Evolutionary conservation across 2,329 filamentous ascomycete species (phyloP).

Genomic region (Claviceps quebecensis): DNA sequence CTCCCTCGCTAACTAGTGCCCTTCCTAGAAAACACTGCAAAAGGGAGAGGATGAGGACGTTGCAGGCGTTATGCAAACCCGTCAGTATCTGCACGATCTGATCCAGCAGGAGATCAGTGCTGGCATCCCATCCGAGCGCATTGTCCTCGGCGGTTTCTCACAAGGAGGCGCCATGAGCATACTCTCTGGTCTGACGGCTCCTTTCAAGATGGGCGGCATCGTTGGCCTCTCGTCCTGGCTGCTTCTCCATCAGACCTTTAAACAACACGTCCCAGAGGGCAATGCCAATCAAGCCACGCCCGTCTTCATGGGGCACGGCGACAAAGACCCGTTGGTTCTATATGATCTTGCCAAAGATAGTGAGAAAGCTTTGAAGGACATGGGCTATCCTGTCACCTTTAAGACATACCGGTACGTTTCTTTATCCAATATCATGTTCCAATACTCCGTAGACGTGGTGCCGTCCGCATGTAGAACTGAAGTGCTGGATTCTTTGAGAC

Average conservation of each 20-base stretch:
- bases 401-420: slow-evolving; percentile 52
- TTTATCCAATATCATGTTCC: background rate
- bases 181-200: slow-evolving; percentile 58
- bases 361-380: slow-evolving; percentile 48
- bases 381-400: slow-evolving; percentile 62
- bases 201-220: slow-evolving; percentile 64
- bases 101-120: slow-evolving; percentile 67
- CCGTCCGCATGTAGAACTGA: background rate
- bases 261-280: slow-evolving; percentile 20
- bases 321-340: slow-evolving; percentile 57
- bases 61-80: slow-evolving; percentile 43
- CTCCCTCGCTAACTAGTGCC: background rate
- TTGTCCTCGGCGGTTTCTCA: slow-evolving; percentile 72
- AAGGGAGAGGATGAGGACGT: slow-evolving; percentile 43
- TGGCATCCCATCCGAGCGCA: slow-evolving; percentile 65
- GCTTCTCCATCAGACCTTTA: slow-evolving; percentile 40
- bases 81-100: slow-evolving; percentile 60
- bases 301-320: slow-evolving; percentile 84
- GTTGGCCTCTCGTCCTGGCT: slow-evolving; percentile 74
- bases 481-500: background rate
- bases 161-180: slow-evolving; percentile 78
- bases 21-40: slow-evolving; percentile 19
- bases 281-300: slow-evolving; percentile 53
- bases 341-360: slow-evolving; percentile 55
- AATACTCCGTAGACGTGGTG: background rate